These are phyloP conservation scores for Tripterygium wilfordii DNA, from an alignment of 177 flowering plant species.

Conservation along the genomic window DNA sequence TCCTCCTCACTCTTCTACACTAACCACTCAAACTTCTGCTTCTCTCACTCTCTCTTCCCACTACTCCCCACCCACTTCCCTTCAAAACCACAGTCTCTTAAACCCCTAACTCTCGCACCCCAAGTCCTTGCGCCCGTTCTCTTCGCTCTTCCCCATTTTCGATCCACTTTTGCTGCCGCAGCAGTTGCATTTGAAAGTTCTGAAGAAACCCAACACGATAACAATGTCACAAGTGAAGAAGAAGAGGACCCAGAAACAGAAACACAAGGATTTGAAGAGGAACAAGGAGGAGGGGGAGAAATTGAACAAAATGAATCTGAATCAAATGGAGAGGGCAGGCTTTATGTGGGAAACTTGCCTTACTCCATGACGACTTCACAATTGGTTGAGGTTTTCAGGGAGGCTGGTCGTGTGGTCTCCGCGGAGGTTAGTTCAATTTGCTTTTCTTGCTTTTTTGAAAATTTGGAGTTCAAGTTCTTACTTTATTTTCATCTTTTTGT, in stretches of 20 bases:
- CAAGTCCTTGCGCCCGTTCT: slow-evolving; percentile 11
- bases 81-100: slow-evolving; percentile 12
- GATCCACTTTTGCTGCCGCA: slow-evolving; percentile 14
- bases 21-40: slow-evolving; percentile 14
- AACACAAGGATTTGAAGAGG: slow-evolving; percentile 22
- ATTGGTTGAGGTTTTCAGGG: slow-evolving; percentile 51
- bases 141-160: slow-evolving; percentile 10
- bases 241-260: slow-evolving; percentile 15
- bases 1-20: slow-evolving; percentile 18
- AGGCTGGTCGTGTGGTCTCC: slow-evolving; percentile 62
- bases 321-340: slow-evolving; percentile 30
- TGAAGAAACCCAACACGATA: not conserved
- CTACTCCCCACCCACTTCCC: slow-evolving; percentile 10
- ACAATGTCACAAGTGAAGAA: not conserved
- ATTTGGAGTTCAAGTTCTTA: too few relatives aligned
- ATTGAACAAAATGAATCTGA: slow-evolving; percentile 9
- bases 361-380: slow-evolving; percentile 62
- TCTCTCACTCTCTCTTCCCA: slow-evolving; percentile 5
- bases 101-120: slow-evolving; percentile 17
- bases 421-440: slow-evolving; percentile 70
- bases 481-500: too few relatives aligned
- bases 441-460: too few relatives aligned
- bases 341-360: slow-evolving; percentile 86
- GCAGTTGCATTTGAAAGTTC: slow-evolving; percentile 25
- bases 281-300: slow-evolving; percentile 16